These are phyloP conservation scores for Aspergillus bombycis DNA, from an alignment of 2,329 filamentous ascomycete species.

Conservation along the genomic window DNA sequence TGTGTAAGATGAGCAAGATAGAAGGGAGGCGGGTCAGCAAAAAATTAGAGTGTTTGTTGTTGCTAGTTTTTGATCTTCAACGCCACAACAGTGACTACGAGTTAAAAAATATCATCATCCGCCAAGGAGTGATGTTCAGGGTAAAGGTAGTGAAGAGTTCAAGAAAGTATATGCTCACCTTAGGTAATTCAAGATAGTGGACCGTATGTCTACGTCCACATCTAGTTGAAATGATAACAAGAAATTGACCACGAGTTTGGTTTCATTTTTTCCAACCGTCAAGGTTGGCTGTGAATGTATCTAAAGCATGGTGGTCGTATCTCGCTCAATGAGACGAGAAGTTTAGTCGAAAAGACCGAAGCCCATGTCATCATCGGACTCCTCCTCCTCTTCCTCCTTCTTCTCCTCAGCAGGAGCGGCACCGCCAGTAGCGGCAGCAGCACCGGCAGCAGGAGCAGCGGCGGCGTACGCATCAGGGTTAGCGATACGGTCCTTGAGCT, in stretches of 20 bases:
- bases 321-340: slow-evolving; percentile 26
- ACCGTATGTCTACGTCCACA: slow-evolving; percentile 39
- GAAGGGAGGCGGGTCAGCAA: slow-evolving; percentile 57
- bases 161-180: slow-evolving; percentile 26
- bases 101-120: slow-evolving; percentile 72
- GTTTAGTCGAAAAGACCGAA: slow-evolving; percentile 79
- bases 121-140: slow-evolving; percentile 29
- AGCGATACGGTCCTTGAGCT: slow-evolving; percentile 99
- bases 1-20: slow-evolving; percentile 5
- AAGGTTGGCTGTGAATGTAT: slow-evolving; percentile 37
- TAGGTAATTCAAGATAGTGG: slow-evolving; percentile 29
- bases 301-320: slow-evolving; percentile 43
- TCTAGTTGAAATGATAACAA: slow-evolving; percentile 24
- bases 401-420: slow-evolving; percentile 57
- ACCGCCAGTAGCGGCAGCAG: slow-evolving; percentile 56
- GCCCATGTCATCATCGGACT: slow-evolving; percentile 65
- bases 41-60: slow-evolving; percentile 74
- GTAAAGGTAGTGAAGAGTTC: not conserved
- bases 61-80: slow-evolving; percentile 63
- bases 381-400: slow-evolving; percentile 68
- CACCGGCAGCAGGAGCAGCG: slow-evolving; percentile 73
- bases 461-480: slow-evolving; percentile 97
- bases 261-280: slow-evolving; percentile 38
- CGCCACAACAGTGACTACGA: slow-evolving; percentile 52
- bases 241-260: slow-evolving; percentile 31